Conservation (phyloP, 371 early-diverging fungal genomes). For the Rhizopus arrhizus region DNA sequence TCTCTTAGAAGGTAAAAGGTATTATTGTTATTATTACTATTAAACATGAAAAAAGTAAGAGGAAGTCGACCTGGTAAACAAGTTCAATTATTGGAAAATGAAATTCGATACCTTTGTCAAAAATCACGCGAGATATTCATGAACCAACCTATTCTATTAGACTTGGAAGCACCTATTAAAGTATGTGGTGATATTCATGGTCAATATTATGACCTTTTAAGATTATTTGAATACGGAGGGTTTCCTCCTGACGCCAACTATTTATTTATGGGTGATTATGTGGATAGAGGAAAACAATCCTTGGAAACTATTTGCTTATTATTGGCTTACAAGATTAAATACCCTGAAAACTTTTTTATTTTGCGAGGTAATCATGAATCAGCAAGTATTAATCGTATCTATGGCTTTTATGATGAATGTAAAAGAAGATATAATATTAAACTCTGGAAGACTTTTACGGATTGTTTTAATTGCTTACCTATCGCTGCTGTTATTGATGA, state of each 20-base stretch:
- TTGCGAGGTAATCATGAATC: constrained; percentile 96
- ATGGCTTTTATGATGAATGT: constrained; percentile 99
- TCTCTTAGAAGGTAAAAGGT: constrained; percentile 36
- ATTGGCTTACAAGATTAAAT: constrained; percentile 92
- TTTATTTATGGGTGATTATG: constrained; percentile 96
- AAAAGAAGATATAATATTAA: constrained; percentile 95
- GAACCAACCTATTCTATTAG: constrained; percentile 91
- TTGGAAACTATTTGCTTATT: constrained; percentile 75
- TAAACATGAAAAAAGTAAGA: constrained; percentile 63
- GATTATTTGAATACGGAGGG: constrained; percentile 92
- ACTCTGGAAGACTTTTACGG: constrained; percentile 98
- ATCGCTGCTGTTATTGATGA: constrained; percentile 96
- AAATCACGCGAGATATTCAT: constrained; percentile 90
- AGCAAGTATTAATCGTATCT: constrained; percentile 93
- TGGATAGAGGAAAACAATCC: constrained; percentile 93
- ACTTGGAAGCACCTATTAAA: constrained; percentile 96
- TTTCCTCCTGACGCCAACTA: constrained; percentile 91
- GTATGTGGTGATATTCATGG: constrained; percentile 88
- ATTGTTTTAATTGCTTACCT: constrained; percentile 98
- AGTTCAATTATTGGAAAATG: constrained; percentile 79
- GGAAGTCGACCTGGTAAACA: constrained; percentile 91
- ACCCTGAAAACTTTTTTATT: constrained; percentile 96
- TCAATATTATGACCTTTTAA: constrained; percentile 93
- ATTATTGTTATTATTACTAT: background rate
- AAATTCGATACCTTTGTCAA: constrained; percentile 87